Conservation (phyloP, 1,139 yeast species). For the Sugiyamaella japonica region DNA sequence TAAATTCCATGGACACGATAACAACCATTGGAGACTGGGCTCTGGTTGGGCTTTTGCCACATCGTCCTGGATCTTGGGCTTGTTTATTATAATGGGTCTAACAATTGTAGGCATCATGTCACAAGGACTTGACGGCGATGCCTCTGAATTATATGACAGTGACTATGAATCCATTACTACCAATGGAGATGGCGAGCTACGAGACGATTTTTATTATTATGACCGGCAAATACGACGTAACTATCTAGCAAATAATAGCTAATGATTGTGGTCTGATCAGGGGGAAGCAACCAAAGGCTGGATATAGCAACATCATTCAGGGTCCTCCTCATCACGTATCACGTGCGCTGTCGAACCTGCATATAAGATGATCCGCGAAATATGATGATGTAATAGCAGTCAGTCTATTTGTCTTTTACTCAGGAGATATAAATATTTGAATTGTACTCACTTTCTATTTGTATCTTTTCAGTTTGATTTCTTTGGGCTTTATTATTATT, state of each 20-base stretch:
- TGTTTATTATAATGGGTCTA: conserved; percentile 22
- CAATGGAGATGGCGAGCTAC: conserved; percentile 19
- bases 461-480: neutral
- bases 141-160: conserved; percentile 22
- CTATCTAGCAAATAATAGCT: neutral
- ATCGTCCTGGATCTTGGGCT: conserved; percentile 25
- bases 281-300: no score
- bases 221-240: conserved; percentile 18
- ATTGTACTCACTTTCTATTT: neutral
- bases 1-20: conserved; percentile 20
- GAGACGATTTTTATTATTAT: conserved; percentile 28
- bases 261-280: no score
- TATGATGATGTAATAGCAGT: neutral
- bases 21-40: conserved; percentile 27
- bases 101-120: conserved; percentile 28
- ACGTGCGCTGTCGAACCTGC: neutral
- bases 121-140: conserved; percentile 18
- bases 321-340: neutral
- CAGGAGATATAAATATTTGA: neutral
- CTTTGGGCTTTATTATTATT: neutral
- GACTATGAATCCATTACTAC: conserved; percentile 24
- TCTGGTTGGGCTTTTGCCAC: conserved; percentile 28
- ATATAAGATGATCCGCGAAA: neutral
- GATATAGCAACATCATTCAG: neutral
- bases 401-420: neutral